Percentiles rank a stretch among this genome's conserved stretches.
Conservation (phyloP, 805 yeast genomes). For the Candida pseudofarinosa region DNA sequence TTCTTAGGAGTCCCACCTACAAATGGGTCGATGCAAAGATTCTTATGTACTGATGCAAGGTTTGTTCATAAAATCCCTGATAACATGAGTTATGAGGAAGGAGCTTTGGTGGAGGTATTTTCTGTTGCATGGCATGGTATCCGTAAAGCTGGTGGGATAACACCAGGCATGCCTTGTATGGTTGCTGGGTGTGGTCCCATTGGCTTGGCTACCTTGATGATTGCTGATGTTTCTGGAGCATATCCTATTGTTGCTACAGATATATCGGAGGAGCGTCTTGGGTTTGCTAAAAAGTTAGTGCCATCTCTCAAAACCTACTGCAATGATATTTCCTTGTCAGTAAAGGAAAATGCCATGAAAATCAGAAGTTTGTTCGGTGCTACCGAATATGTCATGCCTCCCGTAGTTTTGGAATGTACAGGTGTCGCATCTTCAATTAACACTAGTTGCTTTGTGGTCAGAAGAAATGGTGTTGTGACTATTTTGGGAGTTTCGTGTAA, state of each 20-base stretch:
- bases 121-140: slow-evolving; percentile 22
- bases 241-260: slow-evolving; percentile 19
- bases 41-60: slow-evolving; percentile 14
- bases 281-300: slow-evolving; percentile 15
- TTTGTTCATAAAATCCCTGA: slow-evolving; percentile 19
- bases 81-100: slow-evolving; percentile 19
- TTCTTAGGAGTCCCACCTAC: slow-evolving; percentile 21
- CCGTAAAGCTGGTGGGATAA: slow-evolving; percentile 15
- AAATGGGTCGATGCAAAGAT: slow-evolving; percentile 10
- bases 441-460: slow-evolving; percentile 11
- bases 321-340: slow-evolving; percentile 27
- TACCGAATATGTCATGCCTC: slow-evolving; percentile 18
- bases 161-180: slow-evolving; percentile 14
- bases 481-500: slow-evolving; percentile 18
- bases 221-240: slow-evolving; percentile 20
- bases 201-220: slow-evolving; percentile 19
- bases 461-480: slow-evolving; percentile 14
- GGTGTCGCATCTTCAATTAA: slow-evolving; percentile 19
- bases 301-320: slow-evolving; percentile 45
- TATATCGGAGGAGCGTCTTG: slow-evolving; percentile 19
- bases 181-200: slow-evolving; percentile 26
- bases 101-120: slow-evolving; percentile 22
- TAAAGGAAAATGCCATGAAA: slow-evolving; percentile 36
- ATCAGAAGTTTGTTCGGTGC: slow-evolving; percentile 33
- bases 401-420: slow-evolving; percentile 21